These are phyloP conservation scores for Ilyonectria sp. DNA, from an alignment of 2,329 filamentous ascomycete genomes.

Conservation along the genomic window DNA sequence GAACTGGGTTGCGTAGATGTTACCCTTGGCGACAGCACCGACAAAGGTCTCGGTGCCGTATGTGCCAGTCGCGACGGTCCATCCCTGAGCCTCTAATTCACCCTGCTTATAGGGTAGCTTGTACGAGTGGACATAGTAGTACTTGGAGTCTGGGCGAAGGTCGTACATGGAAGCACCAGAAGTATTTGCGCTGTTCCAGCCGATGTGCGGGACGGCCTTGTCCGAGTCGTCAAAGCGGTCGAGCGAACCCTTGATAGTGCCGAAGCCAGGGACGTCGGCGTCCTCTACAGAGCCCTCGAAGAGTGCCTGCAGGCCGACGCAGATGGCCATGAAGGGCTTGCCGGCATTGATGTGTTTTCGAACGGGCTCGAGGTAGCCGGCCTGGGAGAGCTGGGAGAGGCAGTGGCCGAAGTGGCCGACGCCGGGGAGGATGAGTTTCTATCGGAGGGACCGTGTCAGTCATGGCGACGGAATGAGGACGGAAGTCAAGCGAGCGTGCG, in stretches of 20 bases:
- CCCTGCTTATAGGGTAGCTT: constrained; percentile 83
- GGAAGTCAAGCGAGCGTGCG: constrained; percentile 42
- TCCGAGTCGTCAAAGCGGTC: constrained; percentile 81
- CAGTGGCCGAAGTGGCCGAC: constrained; percentile 99
- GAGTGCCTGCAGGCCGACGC: constrained; percentile 92
- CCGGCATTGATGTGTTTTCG: constrained; percentile 85
- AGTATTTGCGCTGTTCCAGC: constrained; percentile 93
- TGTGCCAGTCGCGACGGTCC: constrained; percentile 90
- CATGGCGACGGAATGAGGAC: constrained; percentile 28
- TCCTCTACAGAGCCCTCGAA: constrained; percentile 91
- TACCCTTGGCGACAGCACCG: constrained; percentile 88
- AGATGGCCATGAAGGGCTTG: constrained; percentile 99
- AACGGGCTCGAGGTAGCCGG: constrained; percentile 88
- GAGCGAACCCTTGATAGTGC: constrained; percentile 79
- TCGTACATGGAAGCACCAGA: constrained; percentile 77
- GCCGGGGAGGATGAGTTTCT: constrained; percentile 95
- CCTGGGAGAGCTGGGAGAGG: constrained; percentile 84
- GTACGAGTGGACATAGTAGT: constrained; percentile 99
- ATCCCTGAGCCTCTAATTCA: constrained; percentile 84
- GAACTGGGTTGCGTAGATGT: constrained; percentile 94
- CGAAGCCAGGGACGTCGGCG: constrained; percentile 79
- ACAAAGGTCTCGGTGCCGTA: constrained; percentile 94
- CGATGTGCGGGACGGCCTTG: constrained; percentile 98
- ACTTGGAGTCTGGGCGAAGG: constrained; percentile 86
- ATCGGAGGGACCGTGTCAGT: constrained; percentile 28